Evolutionary conservation across 192 early-diverging fungal genomes (phyloP), one percentile per base, ranked within the genome.

Genomic region (Chytriomyces sp.): DNA sequence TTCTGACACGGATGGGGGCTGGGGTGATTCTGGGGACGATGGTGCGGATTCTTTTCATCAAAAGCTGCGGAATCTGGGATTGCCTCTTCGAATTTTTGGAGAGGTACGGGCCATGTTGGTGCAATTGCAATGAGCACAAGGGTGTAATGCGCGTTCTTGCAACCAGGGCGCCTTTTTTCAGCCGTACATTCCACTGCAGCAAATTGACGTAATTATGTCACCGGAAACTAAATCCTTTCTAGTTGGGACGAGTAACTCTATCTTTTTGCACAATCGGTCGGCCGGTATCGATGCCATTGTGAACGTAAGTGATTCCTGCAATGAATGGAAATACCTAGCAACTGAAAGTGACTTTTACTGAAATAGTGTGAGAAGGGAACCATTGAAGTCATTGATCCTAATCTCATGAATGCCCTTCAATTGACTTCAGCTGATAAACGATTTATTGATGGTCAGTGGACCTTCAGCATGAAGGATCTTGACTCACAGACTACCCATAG

Each of bases 111-210:
- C 22, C 5, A 0, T 65, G 22, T 65, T 31, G 6, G 0, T 49
- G 5, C 33, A 28, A 8, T 6, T 28, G 58, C n/a, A n/a, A 28
- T 7, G 28, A 62, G 12, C 3, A 33, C 10, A 75, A 79, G 38
- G 3, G 2, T 14, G 8, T 61, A 49, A 54, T 56, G 25, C 17
- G 12, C 44, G 5, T 39, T 26, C 39, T 49, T 14, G 22, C 44
- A 49, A 0, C 44, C 49, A 91, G 87, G 91, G 89, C 1, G 86
- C 82, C 0, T 92, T 93, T 59, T 93, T 91, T 66, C 92, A 92
- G 58, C 92, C 92, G 12, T 93, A 93, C 71, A 81, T 93, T 58
- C 92, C 92, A 14, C 74, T 93, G 6, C 92, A 93, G 64, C 92
- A 93, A 74, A 91, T 93, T 49, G 90, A 93, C 57, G 89, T 93